Percentiles rank a stretch among this genome's conserved stretches.
Conservation (phyloP, 495 filamentous ascomycete species). For the Margaritispora aquatica region DNA sequence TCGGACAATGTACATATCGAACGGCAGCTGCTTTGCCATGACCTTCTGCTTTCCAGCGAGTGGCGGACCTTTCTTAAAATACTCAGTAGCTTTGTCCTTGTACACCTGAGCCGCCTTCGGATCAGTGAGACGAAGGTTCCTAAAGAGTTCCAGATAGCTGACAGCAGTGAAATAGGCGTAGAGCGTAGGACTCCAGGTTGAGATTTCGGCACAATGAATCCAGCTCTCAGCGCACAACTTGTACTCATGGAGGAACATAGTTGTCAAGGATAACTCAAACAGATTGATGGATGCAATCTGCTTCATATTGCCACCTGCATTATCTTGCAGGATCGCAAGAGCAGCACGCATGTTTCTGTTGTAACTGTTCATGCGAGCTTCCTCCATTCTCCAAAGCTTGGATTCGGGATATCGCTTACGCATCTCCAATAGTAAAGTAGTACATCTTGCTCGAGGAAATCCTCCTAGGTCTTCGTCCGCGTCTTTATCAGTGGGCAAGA, state of each 20-base stretch:
- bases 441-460: slow-evolving; percentile 66
- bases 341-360: slow-evolving; percentile 63
- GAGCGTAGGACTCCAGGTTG: slow-evolving; percentile 83
- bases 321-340: slow-evolving; percentile 52
- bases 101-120: slow-evolving; percentile 44
- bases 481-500: slow-evolving; percentile 59
- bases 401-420: slow-evolving; percentile 72
- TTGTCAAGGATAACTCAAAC: slow-evolving; percentile 78
- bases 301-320: slow-evolving; percentile 66
- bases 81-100: slow-evolving; percentile 44
- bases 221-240: slow-evolving; percentile 66
- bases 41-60: slow-evolving; percentile 81
- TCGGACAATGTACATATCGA: slow-evolving; percentile 79
- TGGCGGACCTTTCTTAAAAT: slow-evolving; percentile 63
- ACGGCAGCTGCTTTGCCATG: slow-evolving; percentile 83
- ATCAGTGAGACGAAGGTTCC: slow-evolving; percentile 47
- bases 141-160: slow-evolving; percentile 73
- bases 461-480: slow-evolving; percentile 48
- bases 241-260: slow-evolving; percentile 74
- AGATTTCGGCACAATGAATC: slow-evolving; percentile 71
- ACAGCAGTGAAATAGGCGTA: slow-evolving; percentile 87
- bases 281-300: slow-evolving; percentile 74
- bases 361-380: slow-evolving; percentile 71
- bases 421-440: slow-evolving; percentile 66
- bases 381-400: slow-evolving; percentile 84